Base-by-base conservation (phyloP, 768 basidiomycete genomes). In the Fomitopsis pulvina region DNA sequence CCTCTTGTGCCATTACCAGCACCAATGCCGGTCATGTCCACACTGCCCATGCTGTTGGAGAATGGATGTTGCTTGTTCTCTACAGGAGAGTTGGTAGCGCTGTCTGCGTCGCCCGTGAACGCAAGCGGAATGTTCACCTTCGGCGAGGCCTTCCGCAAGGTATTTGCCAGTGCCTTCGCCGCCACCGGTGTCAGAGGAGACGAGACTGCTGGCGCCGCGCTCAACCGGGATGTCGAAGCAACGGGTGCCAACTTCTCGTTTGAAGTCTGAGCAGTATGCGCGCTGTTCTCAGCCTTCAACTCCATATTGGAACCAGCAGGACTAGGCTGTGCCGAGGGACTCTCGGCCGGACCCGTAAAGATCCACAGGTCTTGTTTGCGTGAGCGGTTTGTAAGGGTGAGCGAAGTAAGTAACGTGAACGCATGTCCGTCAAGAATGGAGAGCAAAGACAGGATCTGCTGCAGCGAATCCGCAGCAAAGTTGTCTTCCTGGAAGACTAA, bases 401-500 rank as follows among this genome's bases (percentile, higher is more conserved):
- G 63, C 9, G 87, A 89, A 0, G 84, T 72, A 4, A 85, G 68
- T 44, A 89, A 76, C 10, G 78, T 74, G 58, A 85, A 88, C 3
- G 80, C 77, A 46, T 87, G 80, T 6, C 71, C 67, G 58, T 89
- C 86, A 11, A 89, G 75, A 34, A 84, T 77, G 16, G 75, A 70
- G 20, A 89, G 71, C 25, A 89, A 72, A 8, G 79, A 67, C 38
- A 89, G 74, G 16, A 89, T 86, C 57, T 87, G 80, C 49, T 73
- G 76, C 8, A 89, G 71, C 1, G 87, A 87, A 62, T 89, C 87
- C 0, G 77, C 75, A 9, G 83, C 77, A 62, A 84, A 89, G 0
- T 83, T 79, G 54, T 89, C 83, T 60, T 87, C 81, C 63, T 87
- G 79, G 61, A 87, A 87, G 82, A 85, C 85, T 88, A 55, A 37